These are phyloP conservation scores for sorghum (Sorghum bicolor) DNA, from an alignment of 176 grass and related monocot genomes.

Conservation along the genomic window Sorghum_bicolor_NCBIv3 NC_012871.2:72029501-72030000, in stretches of 20 bases:
- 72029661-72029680: slow-evolving; percentile 66
- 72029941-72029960: slow-evolving; percentile 88
- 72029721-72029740: slow-evolving; percentile 94
- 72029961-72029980: neutral
- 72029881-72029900: slow-evolving; percentile 52
- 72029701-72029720: slow-evolving; percentile 97
- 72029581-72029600: slow-evolving; percentile 83
- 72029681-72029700: slow-evolving; percentile 95
- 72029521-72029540: slow-evolving; percentile 93
- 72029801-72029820: slow-evolving; percentile 41
- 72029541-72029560: slow-evolving; percentile 98
- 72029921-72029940: slow-evolving; percentile 83
- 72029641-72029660: slow-evolving; percentile 47
- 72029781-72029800: slow-evolving; percentile 75
- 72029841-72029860: slow-evolving; percentile 73
- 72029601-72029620: slow-evolving; percentile 97
- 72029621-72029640: slow-evolving; percentile 87
- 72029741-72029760: slow-evolving; percentile 84
- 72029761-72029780: slow-evolving; percentile 77
- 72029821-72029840: slow-evolving; percentile 76
- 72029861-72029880: slow-evolving; percentile 40
- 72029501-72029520: slow-evolving; percentile 44
- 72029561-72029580: slow-evolving; percentile 99
- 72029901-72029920: slow-evolving; percentile 63
- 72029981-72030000: slow-evolving; percentile 53